phyloP scores from a whole-genome alignment of 148 eudicot species.

The Arctostaphylos glauca region DNA sequence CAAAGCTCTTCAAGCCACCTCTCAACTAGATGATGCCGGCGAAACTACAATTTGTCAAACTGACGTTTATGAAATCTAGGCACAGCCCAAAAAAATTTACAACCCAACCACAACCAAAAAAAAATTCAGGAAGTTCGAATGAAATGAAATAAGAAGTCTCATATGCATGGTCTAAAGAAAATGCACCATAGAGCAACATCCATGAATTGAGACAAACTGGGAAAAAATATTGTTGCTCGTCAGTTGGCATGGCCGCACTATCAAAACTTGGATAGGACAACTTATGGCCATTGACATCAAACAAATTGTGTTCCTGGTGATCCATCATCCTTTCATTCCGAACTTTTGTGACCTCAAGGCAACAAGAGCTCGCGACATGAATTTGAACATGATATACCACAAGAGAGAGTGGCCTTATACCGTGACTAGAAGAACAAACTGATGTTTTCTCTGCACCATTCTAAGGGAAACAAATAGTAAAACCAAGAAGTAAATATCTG shows the following conservation, averaged over 20 bases:
- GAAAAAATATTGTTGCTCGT: neutral
- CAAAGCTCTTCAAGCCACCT: conserved; percentile 87
- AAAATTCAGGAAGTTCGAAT: neutral
- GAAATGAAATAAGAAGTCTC: conserved; percentile 4
- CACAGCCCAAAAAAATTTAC: neutral
- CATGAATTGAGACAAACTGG: neutral
- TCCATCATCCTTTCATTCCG: too few species aligned
- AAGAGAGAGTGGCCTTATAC: neutral
- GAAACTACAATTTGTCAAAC: conserved; percentile 55
- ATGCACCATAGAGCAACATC: neutral
- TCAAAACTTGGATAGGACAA: neutral
- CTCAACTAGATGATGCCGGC: conserved; percentile 70
- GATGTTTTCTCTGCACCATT: neutral
- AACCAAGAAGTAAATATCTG: neutral
- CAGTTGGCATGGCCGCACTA: neutral
- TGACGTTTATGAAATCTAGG: conserved; percentile 13
- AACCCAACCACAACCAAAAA: neutral
- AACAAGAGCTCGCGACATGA: neutral
- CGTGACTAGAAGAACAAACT: neutral
- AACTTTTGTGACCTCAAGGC: neutral
- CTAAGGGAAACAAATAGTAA: neutral
- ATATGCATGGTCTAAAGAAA: neutral
- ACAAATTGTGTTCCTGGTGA: neutral
- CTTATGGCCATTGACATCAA: neutral
- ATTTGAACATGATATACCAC: neutral